Conservation (phyloP, 1,284 basidiomycete genomes). For the Trametes versicolor region DNA sequence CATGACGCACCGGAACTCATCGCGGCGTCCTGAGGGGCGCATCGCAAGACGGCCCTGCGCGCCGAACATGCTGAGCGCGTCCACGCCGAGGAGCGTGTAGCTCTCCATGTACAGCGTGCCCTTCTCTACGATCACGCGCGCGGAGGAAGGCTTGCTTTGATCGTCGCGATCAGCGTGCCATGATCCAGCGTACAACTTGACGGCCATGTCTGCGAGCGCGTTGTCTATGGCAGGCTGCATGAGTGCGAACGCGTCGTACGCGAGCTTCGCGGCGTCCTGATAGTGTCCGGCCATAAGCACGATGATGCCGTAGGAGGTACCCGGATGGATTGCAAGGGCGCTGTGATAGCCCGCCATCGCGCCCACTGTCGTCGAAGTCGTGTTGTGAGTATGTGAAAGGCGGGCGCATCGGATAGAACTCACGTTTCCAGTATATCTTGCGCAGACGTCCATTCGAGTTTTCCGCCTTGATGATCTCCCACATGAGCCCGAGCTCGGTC, state of each 20-base stretch:
- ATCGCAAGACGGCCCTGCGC: constrained; percentile 43
- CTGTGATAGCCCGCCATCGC: constrained; percentile 56
- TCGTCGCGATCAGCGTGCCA: constrained; percentile 41
- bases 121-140: constrained; percentile 45
- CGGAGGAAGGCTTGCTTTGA: constrained; percentile 29
- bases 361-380: constrained; percentile 47
- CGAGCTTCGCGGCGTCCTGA: constrained; percentile 48
- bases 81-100: constrained; percentile 46
- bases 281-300: constrained; percentile 55
- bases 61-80: constrained; percentile 41
- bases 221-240: constrained; percentile 54
- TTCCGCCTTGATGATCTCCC: constrained; percentile 3
- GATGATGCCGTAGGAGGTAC: constrained; percentile 57
- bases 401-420: not conserved
- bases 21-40: constrained; percentile 49
- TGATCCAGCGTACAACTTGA: constrained; percentile 46
- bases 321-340: constrained; percentile 54
- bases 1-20: constrained; percentile 50
- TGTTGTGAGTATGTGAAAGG: constrained; percentile 21
- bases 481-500: constrained; percentile 50
- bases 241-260: constrained; percentile 49
- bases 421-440: constrained; percentile 48
- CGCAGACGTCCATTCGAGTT: constrained; percentile 49
- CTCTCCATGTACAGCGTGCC: constrained; percentile 49
- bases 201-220: constrained; percentile 44